A percentile compares a stretch with the other conserved stretches of the same genome.
These are phyloP conservation scores for Phanerochaete sordida DNA, from an alignment of 768 basidiomycete genomes.

Conservation along the genomic window DNA sequence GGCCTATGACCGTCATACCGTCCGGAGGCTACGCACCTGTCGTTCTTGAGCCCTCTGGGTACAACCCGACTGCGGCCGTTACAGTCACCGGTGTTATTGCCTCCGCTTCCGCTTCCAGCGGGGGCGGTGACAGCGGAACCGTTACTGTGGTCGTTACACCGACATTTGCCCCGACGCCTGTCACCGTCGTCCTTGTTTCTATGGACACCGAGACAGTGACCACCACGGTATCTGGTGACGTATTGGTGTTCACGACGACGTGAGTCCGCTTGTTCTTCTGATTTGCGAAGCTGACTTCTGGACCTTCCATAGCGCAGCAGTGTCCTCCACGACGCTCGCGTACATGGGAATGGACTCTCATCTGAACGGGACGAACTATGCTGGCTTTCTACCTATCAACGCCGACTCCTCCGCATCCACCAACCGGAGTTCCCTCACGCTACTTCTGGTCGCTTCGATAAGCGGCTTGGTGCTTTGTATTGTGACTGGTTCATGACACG, in stretches of 20 bases:
- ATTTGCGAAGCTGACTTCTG: background rate
- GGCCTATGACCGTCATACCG: conserved; percentile 9
- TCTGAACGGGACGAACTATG: conserved; percentile 9
- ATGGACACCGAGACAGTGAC: conserved; percentile 8
- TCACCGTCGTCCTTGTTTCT: conserved; percentile 18
- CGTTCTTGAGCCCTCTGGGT: conserved; percentile 9
- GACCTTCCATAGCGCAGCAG: conserved; percentile 5
- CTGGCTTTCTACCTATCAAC: conserved; percentile 25
- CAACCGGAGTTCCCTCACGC: background rate
- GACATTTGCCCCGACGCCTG: conserved; percentile 17
- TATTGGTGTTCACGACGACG: conserved; percentile 8
- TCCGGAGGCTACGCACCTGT: conserved; percentile 14
- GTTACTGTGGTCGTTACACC: conserved; percentile 21
- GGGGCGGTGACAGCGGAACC: conserved; percentile 8
- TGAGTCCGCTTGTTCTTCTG: background rate
- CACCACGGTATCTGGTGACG: background rate
- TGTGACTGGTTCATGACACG: no score
- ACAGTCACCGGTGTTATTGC: background rate
- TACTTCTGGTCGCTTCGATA: background rate
- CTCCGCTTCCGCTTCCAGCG: conserved; percentile 3
- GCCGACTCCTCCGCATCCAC: background rate
- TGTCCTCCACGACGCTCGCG: conserved; percentile 17
- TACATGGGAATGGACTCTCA: conserved; percentile 13
- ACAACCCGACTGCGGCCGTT: background rate
- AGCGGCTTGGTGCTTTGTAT: background rate